phyloP scores from a whole-genome alignment of 2,329 filamentous ascomycete genomes.

The Xylaria sp. region DNA sequence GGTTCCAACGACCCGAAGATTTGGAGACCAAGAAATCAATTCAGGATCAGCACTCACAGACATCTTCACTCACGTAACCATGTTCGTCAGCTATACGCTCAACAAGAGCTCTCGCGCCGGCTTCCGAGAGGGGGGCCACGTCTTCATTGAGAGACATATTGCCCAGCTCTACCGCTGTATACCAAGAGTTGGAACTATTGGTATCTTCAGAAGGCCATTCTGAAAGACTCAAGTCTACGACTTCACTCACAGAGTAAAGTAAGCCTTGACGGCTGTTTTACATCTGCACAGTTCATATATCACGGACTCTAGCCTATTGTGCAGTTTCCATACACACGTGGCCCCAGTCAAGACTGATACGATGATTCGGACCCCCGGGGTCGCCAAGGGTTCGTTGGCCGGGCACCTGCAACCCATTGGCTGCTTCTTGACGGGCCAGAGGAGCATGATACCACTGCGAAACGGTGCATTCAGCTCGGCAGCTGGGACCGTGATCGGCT shows the following conservation, averaged over 20 bases:
- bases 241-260: not conserved
- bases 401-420: not conserved
- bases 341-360: slow-evolving; percentile 12
- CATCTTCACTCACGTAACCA: slow-evolving; percentile 16
- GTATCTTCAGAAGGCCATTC: not conserved
- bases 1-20: not conserved
- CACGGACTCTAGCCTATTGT: not conserved
- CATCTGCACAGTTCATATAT: slow-evolving; percentile 2
- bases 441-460: slow-evolving; percentile 10
- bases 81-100: slow-evolving; percentile 14
- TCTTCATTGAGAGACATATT: slow-evolving; percentile 8
- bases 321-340: slow-evolving; percentile 9
- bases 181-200: not conserved
- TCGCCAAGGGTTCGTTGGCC: slow-evolving; percentile 2
- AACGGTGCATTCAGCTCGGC: slow-evolving; percentile 15
- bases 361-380: slow-evolving; percentile 1
- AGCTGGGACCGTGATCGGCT: slow-evolving; percentile 10
- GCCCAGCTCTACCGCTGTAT: slow-evolving; percentile 1
- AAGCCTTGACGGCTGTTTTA: not conserved
- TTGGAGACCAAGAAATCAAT: not conserved
- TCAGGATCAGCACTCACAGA: slow-evolving; percentile 6
- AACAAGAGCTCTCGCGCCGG: slow-evolving; percentile 7
- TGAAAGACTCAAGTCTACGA: not conserved
- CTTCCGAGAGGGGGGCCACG: slow-evolving; percentile 2
- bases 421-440: not conserved